Percentiles rank a stretch among this genome's conserved stretches.
Evolutionary conservation across 805 yeast species (phyloP).

Genomic region (Yueomyces sinensis): DNA sequence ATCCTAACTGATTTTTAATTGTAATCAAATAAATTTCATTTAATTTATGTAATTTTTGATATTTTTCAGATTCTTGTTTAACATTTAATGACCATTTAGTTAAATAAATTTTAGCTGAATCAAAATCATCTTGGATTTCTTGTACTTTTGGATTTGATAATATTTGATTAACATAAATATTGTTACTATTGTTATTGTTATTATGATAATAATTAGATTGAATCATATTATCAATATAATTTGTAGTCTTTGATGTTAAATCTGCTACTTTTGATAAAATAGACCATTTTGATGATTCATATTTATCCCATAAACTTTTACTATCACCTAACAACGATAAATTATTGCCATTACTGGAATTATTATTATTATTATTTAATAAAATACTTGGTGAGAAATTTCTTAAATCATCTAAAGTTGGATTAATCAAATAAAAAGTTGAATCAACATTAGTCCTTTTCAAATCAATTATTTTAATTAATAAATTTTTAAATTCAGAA

Average conservation of each 20-base stretch:
- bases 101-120: conserved; percentile 77
- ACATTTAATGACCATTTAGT: conserved; percentile 97
- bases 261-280: conserved; percentile 75
- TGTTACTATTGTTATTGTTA: conserved; percentile 31
- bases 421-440: conserved; percentile 64
- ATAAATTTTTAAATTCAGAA: conserved; percentile 46
- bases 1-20: conserved; percentile 38
- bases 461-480: conserved; percentile 43
- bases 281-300: conserved; percentile 61
- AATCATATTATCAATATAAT: conserved; percentile 11
- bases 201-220: conserved; percentile 17
- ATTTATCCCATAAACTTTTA: conserved; percentile 11
- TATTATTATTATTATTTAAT: background rate
- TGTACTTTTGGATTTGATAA: conserved; percentile 69
- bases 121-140: conserved; percentile 74
- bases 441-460: conserved; percentile 62
- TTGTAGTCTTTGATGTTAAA: conserved; percentile 35
- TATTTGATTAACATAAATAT: conserved; percentile 32
- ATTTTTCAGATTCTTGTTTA: conserved; percentile 74
- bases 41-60: conserved; percentile 31
- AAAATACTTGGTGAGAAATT: conserved; percentile 18
- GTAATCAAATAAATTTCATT: conserved; percentile 45
- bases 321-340: background rate
- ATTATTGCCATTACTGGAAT: background rate
- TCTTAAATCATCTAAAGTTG: conserved; percentile 37